A percentile compares a stretch with the other conserved stretches of the same genome.
Evolutionary conservation across 805 yeast genomes (phyloP).

Genomic region (Schizosaccharomyces osmophilus): DNA sequence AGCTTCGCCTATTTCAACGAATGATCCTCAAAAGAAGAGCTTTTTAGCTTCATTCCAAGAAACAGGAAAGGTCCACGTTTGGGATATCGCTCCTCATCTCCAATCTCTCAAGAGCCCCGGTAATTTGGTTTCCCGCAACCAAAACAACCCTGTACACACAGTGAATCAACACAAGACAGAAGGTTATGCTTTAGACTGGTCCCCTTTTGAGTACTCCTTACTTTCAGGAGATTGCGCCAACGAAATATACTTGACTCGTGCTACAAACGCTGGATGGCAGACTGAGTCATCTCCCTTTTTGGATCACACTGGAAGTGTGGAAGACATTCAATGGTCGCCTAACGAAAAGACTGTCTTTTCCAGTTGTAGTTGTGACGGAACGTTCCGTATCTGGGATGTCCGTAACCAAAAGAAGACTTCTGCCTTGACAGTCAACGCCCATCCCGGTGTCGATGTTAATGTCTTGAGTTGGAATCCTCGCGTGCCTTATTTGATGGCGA

Average conservation of each 20-base stretch:
- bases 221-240: constrained; percentile 80
- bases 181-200: constrained; percentile 95
- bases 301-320: constrained; percentile 35
- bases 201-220: constrained; percentile 51
- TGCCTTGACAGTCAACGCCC: constrained; percentile 61
- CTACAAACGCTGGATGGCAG: constrained; percentile 49
- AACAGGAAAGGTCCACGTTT: constrained; percentile 68
- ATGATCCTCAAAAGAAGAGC: constrained; percentile 41
- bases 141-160: constrained; percentile 63
- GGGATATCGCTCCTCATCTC: constrained; percentile 55
- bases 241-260: constrained; percentile 48
- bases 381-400: constrained; percentile 86
- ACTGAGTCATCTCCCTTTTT: constrained; percentile 64
- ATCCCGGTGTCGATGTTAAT: constrained; percentile 52
- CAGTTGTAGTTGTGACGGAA: constrained; percentile 81
- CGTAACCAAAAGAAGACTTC: constrained; percentile 71
- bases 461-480: constrained; percentile 89
- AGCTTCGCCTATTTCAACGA: constrained; percentile 49
- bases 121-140: constrained; percentile 45
- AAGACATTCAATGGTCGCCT: constrained; percentile 90
- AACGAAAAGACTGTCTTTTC: constrained; percentile 85
- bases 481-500: constrained; percentile 65
- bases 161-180: constrained; percentile 71
- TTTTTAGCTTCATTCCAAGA: constrained; percentile 75
- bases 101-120: constrained; percentile 81